phyloP scores from a whole-genome alignment of 192 early-diverging fungal species.

The Backusella liffmaniae region DNA sequence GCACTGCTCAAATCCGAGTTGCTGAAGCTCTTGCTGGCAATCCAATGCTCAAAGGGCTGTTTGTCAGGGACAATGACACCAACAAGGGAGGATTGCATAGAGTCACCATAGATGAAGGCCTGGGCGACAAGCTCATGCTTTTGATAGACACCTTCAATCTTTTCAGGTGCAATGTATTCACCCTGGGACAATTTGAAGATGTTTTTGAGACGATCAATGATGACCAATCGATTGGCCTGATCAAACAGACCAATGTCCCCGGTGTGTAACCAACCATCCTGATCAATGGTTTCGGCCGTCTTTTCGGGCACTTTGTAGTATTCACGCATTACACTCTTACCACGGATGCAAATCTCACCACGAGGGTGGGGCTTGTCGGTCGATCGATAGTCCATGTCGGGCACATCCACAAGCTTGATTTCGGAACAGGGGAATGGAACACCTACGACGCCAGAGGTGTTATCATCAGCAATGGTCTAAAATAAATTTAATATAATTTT shows the following conservation, averaged over 20 bases:
- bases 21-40: slow-evolving; percentile 32
- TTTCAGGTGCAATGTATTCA: slow-evolving; percentile 94
- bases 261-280: slow-evolving; percentile 84
- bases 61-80: slow-evolving; percentile 83
- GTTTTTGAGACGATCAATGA: slow-evolving; percentile 87
- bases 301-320: slow-evolving; percentile 85
- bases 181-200: slow-evolving; percentile 84
- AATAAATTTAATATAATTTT: not conserved
- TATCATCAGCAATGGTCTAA: slow-evolving; percentile 33
- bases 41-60: slow-evolving; percentile 67
- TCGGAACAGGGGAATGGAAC: slow-evolving; percentile 74
- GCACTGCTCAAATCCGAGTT: slow-evolving; percentile 29
- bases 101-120: slow-evolving; percentile 93
- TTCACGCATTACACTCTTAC: slow-evolving; percentile 69
- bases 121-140: slow-evolving; percentile 79
- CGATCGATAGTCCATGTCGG: slow-evolving; percentile 84
- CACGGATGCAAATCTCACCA: slow-evolving; percentile 90
- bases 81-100: slow-evolving; percentile 80
- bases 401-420: slow-evolving; percentile 86
- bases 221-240: slow-evolving; percentile 64
- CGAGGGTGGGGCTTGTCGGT: slow-evolving; percentile 80
- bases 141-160: slow-evolving; percentile 77
- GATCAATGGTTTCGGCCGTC: slow-evolving; percentile 77
- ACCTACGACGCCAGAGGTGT: slow-evolving; percentile 70
- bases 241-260: slow-evolving; percentile 89